A percentile compares a stretch with the other conserved stretches of the same genome.
phyloP scores from a whole-genome alignment of 768 basidiomycete species.

The Mycena crocata region DNA sequence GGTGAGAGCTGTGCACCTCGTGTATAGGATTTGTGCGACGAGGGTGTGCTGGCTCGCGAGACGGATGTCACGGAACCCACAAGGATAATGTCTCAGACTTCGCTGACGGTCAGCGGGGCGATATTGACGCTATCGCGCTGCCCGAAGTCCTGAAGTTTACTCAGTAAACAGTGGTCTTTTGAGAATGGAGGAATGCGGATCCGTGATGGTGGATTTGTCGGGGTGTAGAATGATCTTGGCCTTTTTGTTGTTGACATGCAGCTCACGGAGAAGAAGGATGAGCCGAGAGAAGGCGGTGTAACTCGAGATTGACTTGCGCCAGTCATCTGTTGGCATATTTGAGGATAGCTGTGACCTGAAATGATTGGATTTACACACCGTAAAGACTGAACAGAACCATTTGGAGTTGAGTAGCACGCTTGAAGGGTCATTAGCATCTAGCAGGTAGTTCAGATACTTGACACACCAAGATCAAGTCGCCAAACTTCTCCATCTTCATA shows the following conservation, averaged over 20 bases:
- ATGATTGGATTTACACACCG: constrained; percentile 54
- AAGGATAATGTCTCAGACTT: constrained; percentile 97
- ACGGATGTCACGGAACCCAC: no score
- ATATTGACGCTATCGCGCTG: constrained; percentile 99
- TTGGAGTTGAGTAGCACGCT: constrained; percentile 97
- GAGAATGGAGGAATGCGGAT: constrained; percentile 81
- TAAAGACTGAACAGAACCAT: constrained; percentile 99
- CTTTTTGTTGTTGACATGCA: constrained; percentile 99
- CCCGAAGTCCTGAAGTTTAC: constrained; percentile 83
- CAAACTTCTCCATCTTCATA: constrained; percentile 99
- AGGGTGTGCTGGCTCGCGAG: no score
- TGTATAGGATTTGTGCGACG: no score
- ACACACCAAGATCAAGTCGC: constrained; percentile 94
- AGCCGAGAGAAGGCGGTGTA: constrained; percentile 99
- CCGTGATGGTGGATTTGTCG: constrained; percentile 96
- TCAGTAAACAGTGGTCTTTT: constrained; percentile 18
- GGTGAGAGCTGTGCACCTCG: no score
- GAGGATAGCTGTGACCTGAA: constrained; percentile 2
- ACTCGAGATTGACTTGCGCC: constrained; percentile 98
- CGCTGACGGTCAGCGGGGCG: constrained; percentile 94
- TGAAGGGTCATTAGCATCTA: constrained; percentile 23
- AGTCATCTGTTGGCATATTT: constrained; percentile 76
- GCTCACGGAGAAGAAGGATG: constrained; percentile 94
- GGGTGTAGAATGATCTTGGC: constrained; percentile 98
- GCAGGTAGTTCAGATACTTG: constrained; percentile 29